Evolutionary conservation across 495 filamentous ascomycete genomes (phyloP).

Genomic region (Chaetomium tenue): DNA sequence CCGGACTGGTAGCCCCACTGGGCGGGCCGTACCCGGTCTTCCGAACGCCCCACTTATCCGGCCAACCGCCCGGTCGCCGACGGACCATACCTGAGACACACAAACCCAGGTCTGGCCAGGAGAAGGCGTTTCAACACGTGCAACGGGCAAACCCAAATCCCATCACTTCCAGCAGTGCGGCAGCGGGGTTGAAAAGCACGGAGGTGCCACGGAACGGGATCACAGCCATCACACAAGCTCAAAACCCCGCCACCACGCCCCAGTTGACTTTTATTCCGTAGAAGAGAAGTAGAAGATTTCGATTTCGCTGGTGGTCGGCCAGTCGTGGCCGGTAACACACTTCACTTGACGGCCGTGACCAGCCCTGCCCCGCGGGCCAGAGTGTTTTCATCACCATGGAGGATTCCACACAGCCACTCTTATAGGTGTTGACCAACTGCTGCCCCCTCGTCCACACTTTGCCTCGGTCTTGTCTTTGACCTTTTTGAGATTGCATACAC

Average conservation of each 20-base stretch:
- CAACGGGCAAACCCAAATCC: background rate
- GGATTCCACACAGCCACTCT: constrained; percentile 8
- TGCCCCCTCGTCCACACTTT: background rate
- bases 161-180: background rate
- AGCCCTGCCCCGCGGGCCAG: background rate
- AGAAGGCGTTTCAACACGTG: background rate
- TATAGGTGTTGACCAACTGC: background rate
- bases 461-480: background rate
- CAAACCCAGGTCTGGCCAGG: background rate
- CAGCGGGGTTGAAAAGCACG: background rate
- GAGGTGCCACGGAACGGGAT: background rate
- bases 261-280: background rate
- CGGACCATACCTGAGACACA: background rate
- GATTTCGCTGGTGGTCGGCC: background rate
- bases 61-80: background rate
- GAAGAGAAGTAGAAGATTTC: too few relatives aligned
- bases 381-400: background rate
- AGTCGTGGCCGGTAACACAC: background rate
- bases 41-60: background rate
- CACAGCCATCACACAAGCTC: background rate
- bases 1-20: background rate
- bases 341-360: background rate
- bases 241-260: background rate
- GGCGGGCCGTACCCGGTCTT: background rate
- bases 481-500: background rate